These are phyloP conservation scores for Paecilomyces fulvus DNA, from an alignment of 2,329 filamentous ascomycete genomes.

Conservation along the genomic window DNA sequence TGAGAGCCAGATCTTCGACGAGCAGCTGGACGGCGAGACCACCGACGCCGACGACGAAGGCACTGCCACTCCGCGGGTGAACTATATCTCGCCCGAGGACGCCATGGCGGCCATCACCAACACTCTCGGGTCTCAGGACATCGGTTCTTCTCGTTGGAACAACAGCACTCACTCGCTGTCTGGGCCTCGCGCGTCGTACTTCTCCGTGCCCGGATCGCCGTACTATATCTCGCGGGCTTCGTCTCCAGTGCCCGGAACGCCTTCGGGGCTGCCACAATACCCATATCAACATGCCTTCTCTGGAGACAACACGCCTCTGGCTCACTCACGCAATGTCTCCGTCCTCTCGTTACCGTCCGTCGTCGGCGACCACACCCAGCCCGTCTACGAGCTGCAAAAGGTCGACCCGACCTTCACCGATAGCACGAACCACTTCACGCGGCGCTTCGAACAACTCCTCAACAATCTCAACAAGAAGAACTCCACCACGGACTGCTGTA, in stretches of 20 bases:
- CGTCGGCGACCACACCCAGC: conserved; percentile 31
- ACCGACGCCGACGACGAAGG: not conserved
- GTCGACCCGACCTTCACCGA: conserved; percentile 57
- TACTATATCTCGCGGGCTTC: conserved; percentile 20
- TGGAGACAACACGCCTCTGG: not conserved
- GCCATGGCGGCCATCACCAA: not conserved
- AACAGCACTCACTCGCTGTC: not conserved
- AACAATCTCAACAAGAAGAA: conserved; percentile 42
- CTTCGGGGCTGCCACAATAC: not conserved
- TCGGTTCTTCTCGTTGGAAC: not conserved
- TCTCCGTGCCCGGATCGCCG: conserved; percentile 1
- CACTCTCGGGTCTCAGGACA: not conserved
- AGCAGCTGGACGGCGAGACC: not conserved
- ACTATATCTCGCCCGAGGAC: not conserved
- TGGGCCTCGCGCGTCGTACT: conserved; percentile 1
- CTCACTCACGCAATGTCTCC: not conserved
- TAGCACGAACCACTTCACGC: conserved; percentile 47
- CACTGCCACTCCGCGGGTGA: not conserved
- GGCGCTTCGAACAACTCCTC: conserved; percentile 45
- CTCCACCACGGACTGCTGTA: conserved; percentile 46
- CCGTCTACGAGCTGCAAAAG: conserved; percentile 49
- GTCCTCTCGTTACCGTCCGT: not conserved
- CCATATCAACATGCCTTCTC: not conserved
- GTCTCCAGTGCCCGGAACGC: conserved; percentile 34
- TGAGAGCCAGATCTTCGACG: conserved; percentile 4